These are phyloP conservation scores for Mortierella sp. DNA, from an alignment of 371 early-diverging fungal genomes.

Conservation along the genomic window DNA sequence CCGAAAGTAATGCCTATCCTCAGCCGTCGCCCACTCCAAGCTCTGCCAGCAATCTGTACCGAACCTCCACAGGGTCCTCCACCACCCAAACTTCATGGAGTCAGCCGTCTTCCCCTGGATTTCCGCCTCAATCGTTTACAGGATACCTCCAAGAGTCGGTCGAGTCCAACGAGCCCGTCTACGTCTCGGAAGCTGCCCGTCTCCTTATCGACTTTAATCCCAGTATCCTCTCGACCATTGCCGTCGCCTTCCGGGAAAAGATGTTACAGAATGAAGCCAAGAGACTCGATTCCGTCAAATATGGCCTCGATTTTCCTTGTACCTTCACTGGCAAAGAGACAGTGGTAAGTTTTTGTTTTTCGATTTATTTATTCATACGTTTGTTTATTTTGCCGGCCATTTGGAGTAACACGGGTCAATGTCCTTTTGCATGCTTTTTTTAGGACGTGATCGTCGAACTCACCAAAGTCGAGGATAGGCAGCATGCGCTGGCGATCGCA, in stretches of 20 bases:
- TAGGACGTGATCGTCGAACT: conserved; percentile 55
- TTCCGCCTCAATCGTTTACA: conserved; percentile 31
- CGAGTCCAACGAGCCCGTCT: neutral
- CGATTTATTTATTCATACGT: conserved; percentile 2
- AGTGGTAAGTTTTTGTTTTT: conserved; percentile 69
- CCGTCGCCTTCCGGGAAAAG: conserved; percentile 53
- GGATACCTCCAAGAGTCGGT: conserved; percentile 12
- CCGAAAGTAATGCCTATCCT: conserved; percentile 27
- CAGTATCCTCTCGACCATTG: conserved; percentile 52
- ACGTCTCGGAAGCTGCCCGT: conserved; percentile 36
- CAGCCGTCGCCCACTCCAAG: conserved; percentile 33
- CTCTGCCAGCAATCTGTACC: conserved; percentile 31
- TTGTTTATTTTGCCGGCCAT: conserved; percentile 1
- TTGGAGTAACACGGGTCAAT: neutral
- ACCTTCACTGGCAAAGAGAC: conserved; percentile 88
- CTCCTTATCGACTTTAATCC: conserved; percentile 45
- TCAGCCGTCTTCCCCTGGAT: conserved; percentile 51
- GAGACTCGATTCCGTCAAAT: conserved; percentile 62
- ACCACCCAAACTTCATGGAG: conserved; percentile 40
- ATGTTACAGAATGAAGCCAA: conserved; percentile 52
- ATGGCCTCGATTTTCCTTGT: conserved; percentile 83
- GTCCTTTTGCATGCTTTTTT: conserved; percentile 4
- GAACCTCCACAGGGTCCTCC: conserved; percentile 51
- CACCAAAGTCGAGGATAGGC: conserved; percentile 46
- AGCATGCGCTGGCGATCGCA: conserved; percentile 51